A percentile compares a stretch with the other conserved stretches of the same genome.
phyloP scores from a whole-genome alignment of 495 filamentous ascomycete species.

The Elaphomyces granulatus region DNA sequence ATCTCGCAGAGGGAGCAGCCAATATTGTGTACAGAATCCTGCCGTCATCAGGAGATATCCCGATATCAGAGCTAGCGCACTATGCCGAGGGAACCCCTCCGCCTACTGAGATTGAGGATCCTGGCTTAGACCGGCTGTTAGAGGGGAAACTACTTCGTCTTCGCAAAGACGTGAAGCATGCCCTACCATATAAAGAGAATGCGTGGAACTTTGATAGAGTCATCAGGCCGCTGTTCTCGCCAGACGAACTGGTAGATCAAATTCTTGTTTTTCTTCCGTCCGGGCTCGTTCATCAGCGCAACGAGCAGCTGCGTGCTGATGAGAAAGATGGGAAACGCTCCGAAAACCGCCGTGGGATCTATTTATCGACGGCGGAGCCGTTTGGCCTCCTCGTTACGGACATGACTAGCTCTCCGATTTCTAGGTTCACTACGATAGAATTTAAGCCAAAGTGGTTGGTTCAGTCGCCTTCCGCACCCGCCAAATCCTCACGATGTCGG shows the following conservation, averaged over 20 bases:
- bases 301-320: conserved; percentile 30
- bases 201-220: conserved; percentile 40
- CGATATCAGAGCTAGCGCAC: conserved; percentile 1
- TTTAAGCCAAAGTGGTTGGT: conserved; percentile 93
- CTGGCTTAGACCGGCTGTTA: conserved; percentile 8
- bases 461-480: conserved; percentile 67
- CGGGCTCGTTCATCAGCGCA: conserved; percentile 33
- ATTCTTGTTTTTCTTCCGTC: conserved; percentile 38
- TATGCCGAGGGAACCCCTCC: conserved; percentile 6
- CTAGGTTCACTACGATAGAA: conserved; percentile 41
- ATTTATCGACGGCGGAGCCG: conserved; percentile 40
- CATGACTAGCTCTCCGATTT: conserved; percentile 46
- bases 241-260: conserved; percentile 45
- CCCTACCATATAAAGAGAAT: conserved; percentile 40
- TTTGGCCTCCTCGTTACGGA: conserved; percentile 66
- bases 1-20: conserved; percentile 54
- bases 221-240: conserved; percentile 43
- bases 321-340: conserved; percentile 23
- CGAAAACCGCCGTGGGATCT: conserved; percentile 37
- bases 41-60: conserved; percentile 7
- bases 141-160: conserved; percentile 47
- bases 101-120: conserved; percentile 9
- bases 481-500: conserved; percentile 52
- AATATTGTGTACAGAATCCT: conserved; percentile 54
- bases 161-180: conserved; percentile 44